These are phyloP conservation scores for Artomyces pyxidatus DNA, from an alignment of 768 basidiomycete genomes.

Conservation along the genomic window DNA sequence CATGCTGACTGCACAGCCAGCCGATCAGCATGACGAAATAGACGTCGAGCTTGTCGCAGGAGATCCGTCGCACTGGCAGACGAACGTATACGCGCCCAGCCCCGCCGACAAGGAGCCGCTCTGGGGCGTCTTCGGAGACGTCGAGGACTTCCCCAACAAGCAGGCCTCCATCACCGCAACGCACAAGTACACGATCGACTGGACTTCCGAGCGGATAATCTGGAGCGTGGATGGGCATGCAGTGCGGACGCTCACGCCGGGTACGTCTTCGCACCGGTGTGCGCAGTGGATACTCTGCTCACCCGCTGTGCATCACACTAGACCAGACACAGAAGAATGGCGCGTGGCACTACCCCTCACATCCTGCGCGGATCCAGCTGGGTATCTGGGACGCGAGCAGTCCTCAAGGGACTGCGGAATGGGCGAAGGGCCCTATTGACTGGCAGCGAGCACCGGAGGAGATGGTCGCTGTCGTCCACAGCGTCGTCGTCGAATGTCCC, in stretches of 20 bases:
- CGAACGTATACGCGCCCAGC: slow-evolving; percentile 32
- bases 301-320: slow-evolving; percentile 7
- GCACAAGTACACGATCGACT: slow-evolving; percentile 34
- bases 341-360: slow-evolving; percentile 28
- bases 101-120: slow-evolving; percentile 24
- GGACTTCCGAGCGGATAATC: slow-evolving; percentile 28
- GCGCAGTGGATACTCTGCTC: too few species aligned
- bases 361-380: slow-evolving; percentile 30
- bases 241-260: slow-evolving; percentile 24
- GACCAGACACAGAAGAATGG: slow-evolving; percentile 28
- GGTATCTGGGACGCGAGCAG: slow-evolving; percentile 41
- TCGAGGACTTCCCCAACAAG: slow-evolving; percentile 21
- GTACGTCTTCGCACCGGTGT: too few species aligned
- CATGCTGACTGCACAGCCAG: not conserved
- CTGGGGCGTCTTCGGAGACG: slow-evolving; percentile 30
- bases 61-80: slow-evolving; percentile 31
- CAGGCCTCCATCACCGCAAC: slow-evolving; percentile 11
- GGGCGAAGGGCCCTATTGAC: slow-evolving; percentile 36
- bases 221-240: slow-evolving; percentile 33
- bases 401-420: slow-evolving; percentile 32
- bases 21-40: slow-evolving; percentile 28
- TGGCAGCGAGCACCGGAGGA: slow-evolving; percentile 26
- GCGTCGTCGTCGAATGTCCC: slow-evolving; percentile 31
- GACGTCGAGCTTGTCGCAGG: slow-evolving; percentile 37
- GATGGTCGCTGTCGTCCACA: slow-evolving; percentile 28